Conservation (phyloP, 768 basidiomycete genomes). For the Lactarius vividus region DNA sequence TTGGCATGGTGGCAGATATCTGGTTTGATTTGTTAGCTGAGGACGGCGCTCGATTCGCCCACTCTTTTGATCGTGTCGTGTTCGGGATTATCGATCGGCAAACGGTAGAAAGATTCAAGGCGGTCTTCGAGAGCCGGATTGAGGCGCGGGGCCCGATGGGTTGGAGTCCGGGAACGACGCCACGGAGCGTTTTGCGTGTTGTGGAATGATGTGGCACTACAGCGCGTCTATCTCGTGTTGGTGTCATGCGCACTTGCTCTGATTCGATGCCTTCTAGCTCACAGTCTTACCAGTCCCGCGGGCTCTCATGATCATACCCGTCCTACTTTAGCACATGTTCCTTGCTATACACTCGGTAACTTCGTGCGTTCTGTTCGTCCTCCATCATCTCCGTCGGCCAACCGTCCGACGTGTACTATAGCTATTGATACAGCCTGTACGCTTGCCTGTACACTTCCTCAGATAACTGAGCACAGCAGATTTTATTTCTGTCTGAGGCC, state of each 20-base stretch:
- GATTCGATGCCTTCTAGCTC: neutral
- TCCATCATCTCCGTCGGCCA: neutral
- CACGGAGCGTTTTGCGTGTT: constrained; percentile 13
- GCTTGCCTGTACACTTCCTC: neutral
- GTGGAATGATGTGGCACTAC: constrained; percentile 49
- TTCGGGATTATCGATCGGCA: constrained; percentile 61
- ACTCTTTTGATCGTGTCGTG: constrained; percentile 58
- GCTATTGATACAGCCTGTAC: neutral
- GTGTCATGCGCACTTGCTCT: neutral
- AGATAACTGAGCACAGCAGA: neutral
- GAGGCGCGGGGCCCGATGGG: neutral
- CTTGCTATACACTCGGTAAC: neutral
- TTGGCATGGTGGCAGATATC: constrained; percentile 53
- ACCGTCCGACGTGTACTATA: neutral
- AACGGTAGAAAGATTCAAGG: constrained; percentile 46
- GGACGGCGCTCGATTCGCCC: constrained; percentile 50
- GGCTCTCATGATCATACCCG: neutral
- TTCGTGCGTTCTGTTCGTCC: neutral
- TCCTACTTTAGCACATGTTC: neutral
- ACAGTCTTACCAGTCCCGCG: neutral
- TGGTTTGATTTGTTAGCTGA: constrained; percentile 61
- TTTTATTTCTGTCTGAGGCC: neutral
- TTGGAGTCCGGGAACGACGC: constrained; percentile 4
- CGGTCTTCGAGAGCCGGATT: constrained; percentile 34
- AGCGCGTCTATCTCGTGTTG: constrained; percentile 30